Evolutionary conservation across 78 protist species (phyloP).

Genomic region (Cyanophora paradoxa): DNA sequence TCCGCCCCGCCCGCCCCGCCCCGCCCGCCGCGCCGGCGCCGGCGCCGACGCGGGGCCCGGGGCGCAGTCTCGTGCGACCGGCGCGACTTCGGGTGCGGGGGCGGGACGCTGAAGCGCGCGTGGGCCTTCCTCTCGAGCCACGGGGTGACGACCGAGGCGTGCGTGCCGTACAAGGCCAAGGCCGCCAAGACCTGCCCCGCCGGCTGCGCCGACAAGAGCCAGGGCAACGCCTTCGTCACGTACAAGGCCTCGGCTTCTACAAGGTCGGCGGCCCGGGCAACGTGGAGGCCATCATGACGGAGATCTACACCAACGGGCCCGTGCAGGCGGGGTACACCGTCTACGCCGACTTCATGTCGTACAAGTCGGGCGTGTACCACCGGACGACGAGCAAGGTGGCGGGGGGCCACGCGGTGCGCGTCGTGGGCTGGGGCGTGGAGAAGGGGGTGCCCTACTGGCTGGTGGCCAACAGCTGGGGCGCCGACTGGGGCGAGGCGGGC

Average conservation of each 20-base stretch:
- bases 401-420: constrained; percentile 64
- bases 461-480: constrained; percentile 44
- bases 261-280: neutral
- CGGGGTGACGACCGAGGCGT: constrained; percentile 18
- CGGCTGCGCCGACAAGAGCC: neutral
- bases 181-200: neutral
- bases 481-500: constrained; percentile 58
- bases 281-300: constrained; percentile 3
- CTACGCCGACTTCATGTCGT: constrained; percentile 48
- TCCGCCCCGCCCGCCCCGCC: no score
- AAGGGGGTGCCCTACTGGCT: constrained; percentile 28
- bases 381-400: constrained; percentile 23
- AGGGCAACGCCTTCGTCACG: neutral
- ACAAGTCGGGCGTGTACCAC: constrained; percentile 62
- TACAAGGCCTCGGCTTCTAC: constrained; percentile 10
- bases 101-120: constrained; percentile 32
- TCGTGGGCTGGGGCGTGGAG: constrained; percentile 61
- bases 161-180: constrained; percentile 37
- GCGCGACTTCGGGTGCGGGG: no score
- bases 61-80: no score
- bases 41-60: no score
- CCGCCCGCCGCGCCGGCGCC: no score
- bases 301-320: constrained; percentile 45
- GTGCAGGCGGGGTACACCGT: constrained; percentile 38
- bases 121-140: constrained; percentile 20